Evolutionary conservation across 2,329 filamentous ascomycete species (phyloP).

Genomic region (Aspergillus quadrilineatus): DNA sequence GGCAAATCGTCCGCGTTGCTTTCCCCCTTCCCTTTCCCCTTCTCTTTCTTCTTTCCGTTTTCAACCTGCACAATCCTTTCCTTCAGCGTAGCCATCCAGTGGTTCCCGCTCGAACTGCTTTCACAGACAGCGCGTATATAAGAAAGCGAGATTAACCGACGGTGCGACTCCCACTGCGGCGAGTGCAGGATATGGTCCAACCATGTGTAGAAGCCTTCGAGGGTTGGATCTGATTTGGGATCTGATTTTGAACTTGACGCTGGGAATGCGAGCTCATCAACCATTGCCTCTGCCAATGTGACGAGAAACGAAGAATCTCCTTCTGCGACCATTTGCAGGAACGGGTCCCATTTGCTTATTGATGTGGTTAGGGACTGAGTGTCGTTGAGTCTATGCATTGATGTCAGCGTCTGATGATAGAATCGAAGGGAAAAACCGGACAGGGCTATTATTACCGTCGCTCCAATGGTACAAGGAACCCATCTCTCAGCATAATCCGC

Average conservation of each 20-base stretch:
- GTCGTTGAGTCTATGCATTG: conserved; percentile 25
- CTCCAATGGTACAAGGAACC: conserved; percentile 26
- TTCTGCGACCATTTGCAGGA: conserved; percentile 38
- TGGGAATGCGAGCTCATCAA: conserved; percentile 34
- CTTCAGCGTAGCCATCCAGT: conserved; percentile 31
- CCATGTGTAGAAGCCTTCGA: conserved; percentile 52
- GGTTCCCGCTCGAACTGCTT: conserved; percentile 28
- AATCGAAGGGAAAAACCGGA: neutral
- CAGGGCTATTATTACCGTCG: conserved; percentile 25
- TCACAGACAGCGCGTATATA: conserved; percentile 38
- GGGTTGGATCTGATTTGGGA: conserved; percentile 29
- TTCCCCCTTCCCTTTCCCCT: neutral
- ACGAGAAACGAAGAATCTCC: conserved; percentile 37
- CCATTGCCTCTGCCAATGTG: conserved; percentile 41
- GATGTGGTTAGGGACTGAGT: conserved; percentile 24
- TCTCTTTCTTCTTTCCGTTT: neutral
- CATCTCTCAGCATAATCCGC: conserved; percentile 28
- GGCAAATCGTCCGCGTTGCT: neutral
- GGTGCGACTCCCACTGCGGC: conserved; percentile 35
- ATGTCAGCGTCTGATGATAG: neutral
- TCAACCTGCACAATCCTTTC: conserved; percentile 19
- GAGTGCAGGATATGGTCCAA: conserved; percentile 48
- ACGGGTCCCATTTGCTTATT: conserved; percentile 37
- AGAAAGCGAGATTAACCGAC: conserved; percentile 29
- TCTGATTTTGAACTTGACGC: conserved; percentile 19